A percentile compares a stretch with the other conserved stretches of the same genome.
Conservation (phyloP, 2,329 filamentous ascomycete species). For the Xylaria sp. region DNA sequence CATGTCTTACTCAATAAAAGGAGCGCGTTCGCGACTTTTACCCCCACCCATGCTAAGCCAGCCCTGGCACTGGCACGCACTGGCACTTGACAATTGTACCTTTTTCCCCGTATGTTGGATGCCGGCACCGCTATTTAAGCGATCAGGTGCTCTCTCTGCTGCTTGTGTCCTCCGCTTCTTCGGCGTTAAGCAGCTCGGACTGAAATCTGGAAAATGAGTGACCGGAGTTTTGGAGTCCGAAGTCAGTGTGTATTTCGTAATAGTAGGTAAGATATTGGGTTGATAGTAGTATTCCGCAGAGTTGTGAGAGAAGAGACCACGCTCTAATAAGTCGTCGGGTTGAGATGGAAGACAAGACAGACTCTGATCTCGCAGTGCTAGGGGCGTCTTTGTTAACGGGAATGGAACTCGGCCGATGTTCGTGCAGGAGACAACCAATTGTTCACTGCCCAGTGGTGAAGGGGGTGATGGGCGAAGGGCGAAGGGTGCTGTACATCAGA, state of each 20-base stretch:
- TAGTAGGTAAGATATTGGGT: background rate
- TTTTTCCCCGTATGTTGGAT: background rate
- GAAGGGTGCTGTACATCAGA: too few relatives aligned
- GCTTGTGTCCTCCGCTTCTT: background rate
- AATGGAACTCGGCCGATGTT: background rate
- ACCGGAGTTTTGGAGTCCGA: background rate
- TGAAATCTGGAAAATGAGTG: background rate
- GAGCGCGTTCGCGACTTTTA: constrained; percentile 19
- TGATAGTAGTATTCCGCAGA: background rate
- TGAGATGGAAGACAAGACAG: background rate
- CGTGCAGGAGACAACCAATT: background rate
- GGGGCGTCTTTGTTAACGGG: background rate
- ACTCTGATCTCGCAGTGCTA: background rate
- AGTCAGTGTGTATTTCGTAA: background rate
- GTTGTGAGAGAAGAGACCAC: background rate
- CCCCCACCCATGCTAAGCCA: constrained; percentile 9
- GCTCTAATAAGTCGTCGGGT: background rate
- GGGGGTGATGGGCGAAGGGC: too few relatives aligned
- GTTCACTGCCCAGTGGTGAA: background rate
- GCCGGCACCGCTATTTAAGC: background rate
- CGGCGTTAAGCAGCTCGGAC: background rate
- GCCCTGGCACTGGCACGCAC: background rate
- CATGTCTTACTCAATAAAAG: constrained; percentile 14
- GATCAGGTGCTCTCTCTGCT: too few relatives aligned
- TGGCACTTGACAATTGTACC: too few relatives aligned